Conservation (phyloP, 805 yeast species). For the Kazachstania taianensis region DNA sequence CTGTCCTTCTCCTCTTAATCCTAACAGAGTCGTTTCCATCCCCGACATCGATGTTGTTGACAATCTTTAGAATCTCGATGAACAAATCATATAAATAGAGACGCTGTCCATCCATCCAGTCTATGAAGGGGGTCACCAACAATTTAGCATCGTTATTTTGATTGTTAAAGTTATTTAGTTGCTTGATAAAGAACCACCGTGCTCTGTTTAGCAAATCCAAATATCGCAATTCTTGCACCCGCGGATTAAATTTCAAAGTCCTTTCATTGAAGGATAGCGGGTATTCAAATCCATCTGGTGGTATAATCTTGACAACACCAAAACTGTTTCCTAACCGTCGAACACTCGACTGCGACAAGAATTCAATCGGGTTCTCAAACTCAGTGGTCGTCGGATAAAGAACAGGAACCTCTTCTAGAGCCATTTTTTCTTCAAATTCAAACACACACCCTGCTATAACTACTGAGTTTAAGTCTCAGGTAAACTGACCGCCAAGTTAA, state of each 20-base stretch:
- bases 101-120: conserved; percentile 4
- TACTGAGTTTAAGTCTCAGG: too few relatives aligned
- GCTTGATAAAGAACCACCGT: conserved; percentile 50
- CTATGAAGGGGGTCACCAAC: too few relatives aligned
- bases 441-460: too few relatives aligned
- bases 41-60: background rate
- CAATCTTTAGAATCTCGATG: conserved; percentile 25
- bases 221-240: conserved; percentile 59
- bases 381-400: conserved; percentile 46
- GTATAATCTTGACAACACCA: conserved; percentile 69
- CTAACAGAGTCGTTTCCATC: too few relatives aligned
- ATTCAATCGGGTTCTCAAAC: conserved; percentile 54
- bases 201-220: conserved; percentile 54
- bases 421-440: too few relatives aligned
- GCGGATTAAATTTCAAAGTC: conserved; percentile 52
- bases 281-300: conserved; percentile 45
- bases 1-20: background rate
- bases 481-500: too few relatives aligned
- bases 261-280: conserved; percentile 44
- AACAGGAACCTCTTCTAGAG: conserved; percentile 39
- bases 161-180: conserved; percentile 43
- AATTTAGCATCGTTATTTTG: conserved; percentile 3
- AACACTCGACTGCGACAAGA: conserved; percentile 42
- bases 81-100: conserved; percentile 33
- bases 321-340: conserved; percentile 39